Evolutionary conservation across 2,329 filamentous ascomycete species (phyloP), one percentile per base, ranked within the genome.

Genomic region (Hypocreales sp.): DNA sequence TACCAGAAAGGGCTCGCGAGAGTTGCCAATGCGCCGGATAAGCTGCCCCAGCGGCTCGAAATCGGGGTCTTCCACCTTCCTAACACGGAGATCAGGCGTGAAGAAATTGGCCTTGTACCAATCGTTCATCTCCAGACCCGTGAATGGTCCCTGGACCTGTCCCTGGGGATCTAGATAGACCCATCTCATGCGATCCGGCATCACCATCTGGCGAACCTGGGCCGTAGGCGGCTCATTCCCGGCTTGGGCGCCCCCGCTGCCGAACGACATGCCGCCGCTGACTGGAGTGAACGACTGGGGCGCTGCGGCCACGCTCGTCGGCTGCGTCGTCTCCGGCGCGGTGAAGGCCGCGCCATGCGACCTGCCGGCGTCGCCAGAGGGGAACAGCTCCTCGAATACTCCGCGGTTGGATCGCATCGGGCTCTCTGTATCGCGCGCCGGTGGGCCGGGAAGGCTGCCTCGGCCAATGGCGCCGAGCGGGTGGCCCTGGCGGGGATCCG

Each of bases 91-190:
- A 41, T 98, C 87, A 0, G 87, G 77, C 0, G 83, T 92, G 55
- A 98, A 98, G 58, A 95, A 98, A 24, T 87, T 86, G 20, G 86
- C 87, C 51, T 95, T 95, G 57, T 95, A 98, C 90, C 90, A 98
- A 43, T 98, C 92, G 40, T 98, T 92, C 90, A 98, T 98, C 53
- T 98, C 90, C 26, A 98, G 60, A 2, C 90, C 90, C 21, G 84
- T 94, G 56, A 90, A 98, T 0, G 90, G 90, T 0, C 90, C 90
- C 47, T 98, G 90, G 5, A 83, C 77, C 35, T 82, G 79, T 14
- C 84, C 84, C 47, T 92, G 82, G 5, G 90, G 90, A 47, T 98
- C 90, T 28, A 92, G 75, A 48, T 98, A 98, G 12, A 94, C 87
- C 90, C 90, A 98, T 42, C 87, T 70, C 84, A 98, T 98, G 10